Evolutionary conservation across 164 flowering plant species (phyloP).

Genomic region (Macadamia integrifolia): DNA sequence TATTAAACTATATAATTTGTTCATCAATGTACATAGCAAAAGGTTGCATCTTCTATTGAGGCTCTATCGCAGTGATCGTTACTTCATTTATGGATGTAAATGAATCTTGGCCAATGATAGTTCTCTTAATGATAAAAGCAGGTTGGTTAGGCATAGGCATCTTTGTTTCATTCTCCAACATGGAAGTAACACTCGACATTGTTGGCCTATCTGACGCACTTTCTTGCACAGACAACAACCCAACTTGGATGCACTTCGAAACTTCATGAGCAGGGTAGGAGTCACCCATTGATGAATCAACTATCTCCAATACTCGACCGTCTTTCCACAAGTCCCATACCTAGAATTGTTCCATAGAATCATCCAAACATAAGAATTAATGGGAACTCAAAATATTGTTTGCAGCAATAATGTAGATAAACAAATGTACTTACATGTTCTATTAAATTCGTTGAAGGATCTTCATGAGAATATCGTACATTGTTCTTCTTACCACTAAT

Average conservation of each 20-base stretch:
- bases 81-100: slow-evolving; percentile 6
- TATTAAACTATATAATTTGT: too few species aligned
- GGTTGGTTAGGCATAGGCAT: not conserved
- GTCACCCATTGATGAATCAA: slow-evolving; percentile 7
- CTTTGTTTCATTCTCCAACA: not conserved
- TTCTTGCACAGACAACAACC: slow-evolving; percentile 11
- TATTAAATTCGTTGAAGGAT: not conserved
- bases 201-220: slow-evolving; percentile 9
- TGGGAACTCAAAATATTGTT: too few species aligned
- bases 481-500: slow-evolving; percentile 5
- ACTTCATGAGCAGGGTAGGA: not conserved
- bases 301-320: not conserved
- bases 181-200: not conserved
- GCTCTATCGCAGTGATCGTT: slow-evolving; percentile 3
- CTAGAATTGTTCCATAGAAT: not conserved
- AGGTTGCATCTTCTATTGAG: not conserved
- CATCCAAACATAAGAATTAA: not conserved
- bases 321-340: slow-evolving; percentile 19
- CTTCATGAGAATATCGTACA: not conserved
- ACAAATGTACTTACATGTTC: slow-evolving; percentile 10
- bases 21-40: too few species aligned
- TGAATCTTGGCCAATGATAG: not conserved
- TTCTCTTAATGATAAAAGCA: not conserved
- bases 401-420: too few species aligned
- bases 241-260: slow-evolving; percentile 11